Evolutionary conservation across 106 monocot species (phyloP), one percentile per base, ranked within the genome.

Genomic region (Acanthochlamys bracteata): DNA sequence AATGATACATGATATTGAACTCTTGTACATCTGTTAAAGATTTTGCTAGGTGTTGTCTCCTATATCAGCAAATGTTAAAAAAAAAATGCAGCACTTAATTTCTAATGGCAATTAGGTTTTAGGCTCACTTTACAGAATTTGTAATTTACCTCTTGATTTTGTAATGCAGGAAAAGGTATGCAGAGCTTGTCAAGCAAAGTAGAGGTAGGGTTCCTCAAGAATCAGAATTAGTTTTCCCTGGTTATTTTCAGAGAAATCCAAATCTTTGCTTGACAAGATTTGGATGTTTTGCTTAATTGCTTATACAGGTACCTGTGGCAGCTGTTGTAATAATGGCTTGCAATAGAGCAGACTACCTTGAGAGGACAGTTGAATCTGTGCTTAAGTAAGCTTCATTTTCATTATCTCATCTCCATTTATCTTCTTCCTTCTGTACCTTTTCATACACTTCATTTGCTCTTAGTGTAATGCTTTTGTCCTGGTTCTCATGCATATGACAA

Each of bases 311-410:
- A 25, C 80, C 84, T 75, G 80, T 91, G 58, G 96, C 96, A 66
- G 96, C 91, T 76, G 88, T 88, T 74, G 96, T 98, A 19, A 52
- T 98, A 60, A 98, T 98, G 96, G 91, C 96, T 53, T 98, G 88
- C 78, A 98, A 88, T 85, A 79, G 96, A 4, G 82, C 83, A 53
- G 96, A 98, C 67, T 98, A 98, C 73, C 64, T 98, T 63, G 72
- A 88, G 59, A 88, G 88, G 66, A 98, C 96, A 59, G 72, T 98
- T 60, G 53, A 77, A 52, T 98, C 96, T 53, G 55, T 98, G 10
- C 69, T 98, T 59, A 88, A 91, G 96, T 98, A 85, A 64, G 78
- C 39, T 54, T 52, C 24, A n/a, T 41, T 12, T 43, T 43, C 10
- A 43, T 43, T 13, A 7, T 4, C 22, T 22, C 56, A 69, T 11